A percentile compares a stretch with the other conserved stretches of the same genome.
These are phyloP conservation scores for Farysia itapuensis DNA, from an alignment of 1,284 basidiomycete species.

Conservation along the genomic window DNA sequence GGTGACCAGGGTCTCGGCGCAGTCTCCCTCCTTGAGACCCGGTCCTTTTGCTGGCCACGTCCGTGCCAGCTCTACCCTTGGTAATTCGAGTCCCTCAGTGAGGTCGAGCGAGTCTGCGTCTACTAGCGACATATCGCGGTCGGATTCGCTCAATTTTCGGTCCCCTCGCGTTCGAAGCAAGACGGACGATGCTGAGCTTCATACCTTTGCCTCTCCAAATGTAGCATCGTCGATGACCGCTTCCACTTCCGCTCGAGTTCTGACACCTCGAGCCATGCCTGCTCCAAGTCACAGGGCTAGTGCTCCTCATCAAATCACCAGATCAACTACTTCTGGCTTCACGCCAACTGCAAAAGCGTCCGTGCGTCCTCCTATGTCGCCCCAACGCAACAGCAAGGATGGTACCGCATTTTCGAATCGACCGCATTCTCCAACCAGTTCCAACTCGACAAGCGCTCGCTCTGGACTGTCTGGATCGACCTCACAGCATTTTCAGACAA, in stretches of 20 bases:
- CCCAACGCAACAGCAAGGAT: not conserved
- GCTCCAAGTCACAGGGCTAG: not conserved
- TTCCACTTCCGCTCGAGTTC: not conserved
- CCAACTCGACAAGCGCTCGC: too few relatives aligned
- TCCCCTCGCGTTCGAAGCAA: not conserved
- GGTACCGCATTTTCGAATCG: too few relatives aligned
- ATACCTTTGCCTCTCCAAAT: not conserved
- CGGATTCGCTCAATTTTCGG: not conserved
- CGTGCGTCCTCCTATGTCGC: not conserved
- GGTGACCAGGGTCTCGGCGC: constrained; percentile 11
- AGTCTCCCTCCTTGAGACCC: constrained; percentile 19
- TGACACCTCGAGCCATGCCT: not conserved
- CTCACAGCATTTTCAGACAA: too few relatives aligned
- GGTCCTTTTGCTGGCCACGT: constrained; percentile 6
- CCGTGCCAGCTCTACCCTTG: constrained; percentile 16
- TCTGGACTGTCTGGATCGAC: too few relatives aligned
- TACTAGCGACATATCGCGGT: not conserved
- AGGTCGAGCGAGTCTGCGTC: not conserved
- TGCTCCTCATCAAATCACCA: not conserved
- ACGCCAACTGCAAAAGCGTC: not conserved
- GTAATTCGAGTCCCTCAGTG: not conserved
- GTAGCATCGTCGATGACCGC: not conserved
- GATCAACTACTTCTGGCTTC: not conserved
- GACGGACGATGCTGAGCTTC: not conserved
- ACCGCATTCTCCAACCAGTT: too few relatives aligned